Percentiles rank a stretch among this genome's conserved stretches.
These are phyloP conservation scores for Taiwanofungus camphoratus DNA, from an alignment of 1,284 basidiomycete genomes.

Conservation along the genomic window DNA sequence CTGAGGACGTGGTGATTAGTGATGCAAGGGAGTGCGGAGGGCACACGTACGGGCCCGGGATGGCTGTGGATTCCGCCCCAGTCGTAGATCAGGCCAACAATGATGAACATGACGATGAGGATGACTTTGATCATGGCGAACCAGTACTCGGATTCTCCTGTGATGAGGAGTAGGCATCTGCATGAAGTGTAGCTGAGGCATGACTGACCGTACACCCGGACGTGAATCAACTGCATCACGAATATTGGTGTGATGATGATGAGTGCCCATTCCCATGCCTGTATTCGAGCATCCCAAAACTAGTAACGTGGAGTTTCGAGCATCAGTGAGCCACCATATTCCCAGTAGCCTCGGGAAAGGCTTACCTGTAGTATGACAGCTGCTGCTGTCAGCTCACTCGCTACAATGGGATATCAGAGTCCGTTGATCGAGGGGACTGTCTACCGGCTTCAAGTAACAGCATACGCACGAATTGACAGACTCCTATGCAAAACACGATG, in stretches of 20 bases:
- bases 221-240: constrained; percentile 37
- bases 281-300: constrained; percentile 39
- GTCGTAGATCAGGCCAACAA: constrained; percentile 37
- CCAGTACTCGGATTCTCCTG: constrained; percentile 29
- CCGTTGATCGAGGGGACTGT: too few relatives aligned
- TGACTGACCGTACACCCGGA: constrained; percentile 41
- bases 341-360: too few relatives aligned
- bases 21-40: background rate
- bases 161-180: too few relatives aligned
- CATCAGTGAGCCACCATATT: too few relatives aligned
- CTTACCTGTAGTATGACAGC: constrained; percentile 37
- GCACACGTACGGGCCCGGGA: constrained; percentile 40
- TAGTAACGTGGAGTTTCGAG: constrained; percentile 8
- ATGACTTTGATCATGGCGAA: constrained; percentile 30
- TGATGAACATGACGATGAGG: constrained; percentile 28
- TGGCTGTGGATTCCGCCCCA: constrained; percentile 52
- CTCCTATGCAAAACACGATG: constrained; percentile 23
- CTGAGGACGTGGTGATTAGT: constrained; percentile 17
- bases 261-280: constrained; percentile 47
- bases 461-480: constrained; percentile 33
- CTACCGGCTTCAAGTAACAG: too few relatives aligned
- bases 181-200: background rate
- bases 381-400: constrained; percentile 39
- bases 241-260: constrained; percentile 44
- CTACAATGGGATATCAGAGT: constrained; percentile 22